phyloP scores from a whole-genome alignment of 441 rosid genomes.

The Populus trichocarpa region DNA sequence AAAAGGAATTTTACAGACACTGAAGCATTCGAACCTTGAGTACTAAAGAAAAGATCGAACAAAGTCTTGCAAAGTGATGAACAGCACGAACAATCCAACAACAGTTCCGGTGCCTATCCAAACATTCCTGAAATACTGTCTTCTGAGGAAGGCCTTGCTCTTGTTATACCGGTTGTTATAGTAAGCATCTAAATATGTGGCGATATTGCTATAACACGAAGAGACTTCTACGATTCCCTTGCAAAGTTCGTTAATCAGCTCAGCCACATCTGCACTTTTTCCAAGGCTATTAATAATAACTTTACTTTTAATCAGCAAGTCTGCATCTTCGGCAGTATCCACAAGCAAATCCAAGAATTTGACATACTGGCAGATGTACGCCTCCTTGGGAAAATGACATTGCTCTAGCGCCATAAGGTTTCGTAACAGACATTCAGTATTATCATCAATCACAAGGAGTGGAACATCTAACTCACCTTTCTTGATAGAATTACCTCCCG shows the following conservation, averaged over 20 bases:
- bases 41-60: background rate
- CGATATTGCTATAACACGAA: conserved; percentile 1
- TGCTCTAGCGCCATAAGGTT: background rate
- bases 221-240: conserved; percentile 25
- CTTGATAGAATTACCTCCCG: too few species aligned
- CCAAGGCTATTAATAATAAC: conserved; percentile 13
- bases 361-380: too few species aligned
- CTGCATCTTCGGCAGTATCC: too few species aligned
- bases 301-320: conserved; percentile 19
- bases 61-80: background rate
- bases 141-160: background rate
- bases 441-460: conserved; percentile 13
- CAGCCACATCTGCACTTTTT: background rate
- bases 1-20: too few species aligned
- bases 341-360: too few species aligned
- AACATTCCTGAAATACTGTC: background rate
- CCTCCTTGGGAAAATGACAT: too few species aligned
- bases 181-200: background rate
- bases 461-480: conserved; percentile 17
- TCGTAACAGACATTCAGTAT: conserved; percentile 20
- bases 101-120: background rate
- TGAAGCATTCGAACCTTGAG: too few species aligned
- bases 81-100: background rate
- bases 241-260: conserved; percentile 18
- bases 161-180: background rate